These are phyloP conservation scores for Wickerhamiella kurtzmanii DNA, from an alignment of 805 yeast genomes.

Conservation along the genomic window DNA sequence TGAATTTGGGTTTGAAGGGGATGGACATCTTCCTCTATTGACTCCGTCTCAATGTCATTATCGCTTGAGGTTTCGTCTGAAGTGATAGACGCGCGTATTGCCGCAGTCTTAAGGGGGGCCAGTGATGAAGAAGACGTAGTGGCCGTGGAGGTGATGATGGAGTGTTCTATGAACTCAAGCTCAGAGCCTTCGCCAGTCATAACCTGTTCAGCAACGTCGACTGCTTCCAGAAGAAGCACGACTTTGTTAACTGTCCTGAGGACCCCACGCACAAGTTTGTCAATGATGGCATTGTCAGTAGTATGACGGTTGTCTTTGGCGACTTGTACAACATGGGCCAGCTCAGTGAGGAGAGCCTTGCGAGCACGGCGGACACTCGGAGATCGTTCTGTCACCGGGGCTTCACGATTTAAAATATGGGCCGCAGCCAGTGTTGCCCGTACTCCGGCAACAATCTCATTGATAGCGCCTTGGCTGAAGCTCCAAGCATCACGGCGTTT, in stretches of 20 bases:
- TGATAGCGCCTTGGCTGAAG: constrained; percentile 27
- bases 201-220: constrained; percentile 15
- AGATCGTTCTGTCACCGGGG: constrained; percentile 21
- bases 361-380: constrained; percentile 24
- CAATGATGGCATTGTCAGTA: constrained; percentile 22
- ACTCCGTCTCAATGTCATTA: neutral
- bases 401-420: constrained; percentile 25
- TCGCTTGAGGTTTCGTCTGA: neutral
- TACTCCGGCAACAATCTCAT: constrained; percentile 28
- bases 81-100: neutral
- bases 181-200: too few species aligned
- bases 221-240: constrained; percentile 22
- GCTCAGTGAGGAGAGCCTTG: constrained; percentile 28
- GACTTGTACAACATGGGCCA: constrained; percentile 27
- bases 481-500: constrained; percentile 10
- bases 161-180: too few species aligned
- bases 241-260: constrained; percentile 25
- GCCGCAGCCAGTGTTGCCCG: constrained; percentile 25
- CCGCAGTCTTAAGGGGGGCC: neutral
- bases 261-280: constrained; percentile 23
- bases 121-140: too few species aligned
- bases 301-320: constrained; percentile 26
- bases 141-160: too few species aligned
- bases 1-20: too few species aligned
- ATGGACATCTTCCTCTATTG: too few species aligned